A percentile compares a stretch with the other conserved stretches of the same genome.
These are phyloP conservation scores for Marchantia paleacea DNA, from an alignment of 225 moss, liverwort and hornwort genomes.

Conservation along the genomic window DNA sequence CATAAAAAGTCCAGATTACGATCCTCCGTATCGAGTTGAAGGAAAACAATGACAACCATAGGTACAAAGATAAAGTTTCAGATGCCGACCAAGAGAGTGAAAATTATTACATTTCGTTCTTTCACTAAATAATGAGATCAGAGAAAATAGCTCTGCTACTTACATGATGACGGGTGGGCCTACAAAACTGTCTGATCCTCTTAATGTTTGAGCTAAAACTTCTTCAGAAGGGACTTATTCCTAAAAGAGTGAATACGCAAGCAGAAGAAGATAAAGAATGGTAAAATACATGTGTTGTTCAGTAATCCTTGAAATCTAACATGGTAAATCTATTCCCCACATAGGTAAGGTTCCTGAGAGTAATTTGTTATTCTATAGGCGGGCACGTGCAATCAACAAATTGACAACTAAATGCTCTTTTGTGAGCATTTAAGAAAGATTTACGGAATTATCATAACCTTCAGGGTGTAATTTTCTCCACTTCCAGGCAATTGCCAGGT, in stretches of 20 bases:
- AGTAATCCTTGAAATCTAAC: neutral
- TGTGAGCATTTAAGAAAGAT: neutral
- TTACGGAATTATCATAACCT: slow-evolving; percentile 37
- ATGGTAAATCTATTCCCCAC: neutral
- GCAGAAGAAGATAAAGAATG: neutral
- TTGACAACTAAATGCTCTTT: neutral
- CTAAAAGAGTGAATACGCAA: neutral
- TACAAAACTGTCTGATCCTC: slow-evolving; percentile 1
- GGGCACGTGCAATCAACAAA: neutral
- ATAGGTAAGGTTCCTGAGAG: no score
- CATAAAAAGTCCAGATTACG: no score
- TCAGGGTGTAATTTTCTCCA: slow-evolving; percentile 62
- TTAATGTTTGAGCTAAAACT: neutral
- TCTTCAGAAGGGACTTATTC: neutral
- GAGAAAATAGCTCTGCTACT: neutral
- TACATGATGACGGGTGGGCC: neutral
- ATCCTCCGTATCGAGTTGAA: no score
- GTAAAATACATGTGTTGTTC: slow-evolving; percentile 9
- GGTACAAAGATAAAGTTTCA: neutral
- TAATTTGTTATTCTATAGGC: neutral
- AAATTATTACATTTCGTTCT: neutral
- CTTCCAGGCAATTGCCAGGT: slow-evolving; percentile 55
- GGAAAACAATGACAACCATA: no score
- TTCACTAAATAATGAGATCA: slow-evolving; percentile 1
- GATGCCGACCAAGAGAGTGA: neutral